Conservation (phyloP, 2,329 filamentous ascomycete genomes). For the Microdochium trichocladiopsis region DNA sequence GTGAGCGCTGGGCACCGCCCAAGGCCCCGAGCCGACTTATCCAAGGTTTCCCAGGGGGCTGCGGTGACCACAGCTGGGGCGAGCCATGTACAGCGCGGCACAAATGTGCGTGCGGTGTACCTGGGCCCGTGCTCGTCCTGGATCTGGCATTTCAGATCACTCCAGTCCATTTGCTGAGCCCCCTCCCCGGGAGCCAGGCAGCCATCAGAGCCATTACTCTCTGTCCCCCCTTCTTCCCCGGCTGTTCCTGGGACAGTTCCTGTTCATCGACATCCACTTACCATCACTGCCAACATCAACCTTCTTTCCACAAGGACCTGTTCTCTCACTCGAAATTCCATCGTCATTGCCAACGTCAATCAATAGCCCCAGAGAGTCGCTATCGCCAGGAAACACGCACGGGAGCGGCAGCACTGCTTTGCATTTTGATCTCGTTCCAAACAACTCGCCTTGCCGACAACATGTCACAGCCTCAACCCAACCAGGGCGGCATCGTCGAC, state of each 20-base stretch:
- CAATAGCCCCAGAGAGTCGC: too few relatives aligned
- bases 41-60: too few relatives aligned
- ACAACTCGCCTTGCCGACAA: neutral
- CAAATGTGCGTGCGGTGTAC: too few relatives aligned
- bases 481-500: conserved; percentile 27
- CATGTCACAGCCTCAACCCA: neutral
- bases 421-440: too few relatives aligned
- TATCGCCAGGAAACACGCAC: too few relatives aligned
- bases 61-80: too few relatives aligned
- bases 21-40: too few relatives aligned
- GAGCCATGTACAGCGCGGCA: too few relatives aligned
- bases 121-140: too few relatives aligned
- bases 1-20: too few relatives aligned
- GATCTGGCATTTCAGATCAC: too few relatives aligned
- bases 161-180: neutral
- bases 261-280: neutral
- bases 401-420: neutral
- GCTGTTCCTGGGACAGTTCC: neutral
- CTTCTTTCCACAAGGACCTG: neutral
- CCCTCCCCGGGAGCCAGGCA: neutral
- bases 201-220: neutral
- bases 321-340: neutral
- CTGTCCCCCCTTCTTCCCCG: neutral
- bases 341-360: neutral
- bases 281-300: neutral